Percentiles rank a stretch among this genome's conserved stretches.
These are phyloP conservation scores for Ostreobium quekettii DNA, from an alignment of 139 green algal genomes.

Conservation along the genomic window DNA sequence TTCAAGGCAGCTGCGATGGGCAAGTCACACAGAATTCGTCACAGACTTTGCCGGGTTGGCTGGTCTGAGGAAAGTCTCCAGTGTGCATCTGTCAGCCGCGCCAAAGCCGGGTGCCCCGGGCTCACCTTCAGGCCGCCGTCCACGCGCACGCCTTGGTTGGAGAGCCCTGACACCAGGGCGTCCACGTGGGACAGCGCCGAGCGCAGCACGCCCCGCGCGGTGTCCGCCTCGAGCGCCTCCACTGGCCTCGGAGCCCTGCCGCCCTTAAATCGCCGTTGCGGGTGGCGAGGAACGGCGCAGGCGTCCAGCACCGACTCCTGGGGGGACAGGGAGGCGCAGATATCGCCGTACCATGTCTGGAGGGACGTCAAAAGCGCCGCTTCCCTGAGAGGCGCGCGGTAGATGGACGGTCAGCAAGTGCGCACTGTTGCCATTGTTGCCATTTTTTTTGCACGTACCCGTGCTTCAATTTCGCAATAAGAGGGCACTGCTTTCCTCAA, in stretches of 20 bases:
- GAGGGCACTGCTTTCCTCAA: not conserved
- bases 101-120: no score
- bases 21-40: no score
- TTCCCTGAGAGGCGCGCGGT: slow-evolving; percentile 1
- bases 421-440: not conserved
- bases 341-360: slow-evolving; percentile 15
- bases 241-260: not conserved
- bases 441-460: not conserved
- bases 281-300: not conserved
- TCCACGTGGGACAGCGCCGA: not conserved
- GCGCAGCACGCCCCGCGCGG: not conserved
- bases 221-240: not conserved
- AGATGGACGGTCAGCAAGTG: not conserved
- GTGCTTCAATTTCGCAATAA: not conserved
- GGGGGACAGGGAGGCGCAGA: slow-evolving; percentile 7
- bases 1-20: no score
- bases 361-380: not conserved
- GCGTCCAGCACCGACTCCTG: not conserved
- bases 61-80: no score
- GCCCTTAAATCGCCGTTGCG: not conserved
- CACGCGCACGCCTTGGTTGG: not conserved
- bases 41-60: no score
- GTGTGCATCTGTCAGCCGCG: no score
- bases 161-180: not conserved
- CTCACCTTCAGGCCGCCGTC: not conserved